A percentile compares a stretch with the other conserved stretches of the same genome.
These are phyloP conservation scores for Tetragonia tetragonoides DNA, from an alignment of 148 eudicot genomes.

Conservation along the genomic window DNA sequence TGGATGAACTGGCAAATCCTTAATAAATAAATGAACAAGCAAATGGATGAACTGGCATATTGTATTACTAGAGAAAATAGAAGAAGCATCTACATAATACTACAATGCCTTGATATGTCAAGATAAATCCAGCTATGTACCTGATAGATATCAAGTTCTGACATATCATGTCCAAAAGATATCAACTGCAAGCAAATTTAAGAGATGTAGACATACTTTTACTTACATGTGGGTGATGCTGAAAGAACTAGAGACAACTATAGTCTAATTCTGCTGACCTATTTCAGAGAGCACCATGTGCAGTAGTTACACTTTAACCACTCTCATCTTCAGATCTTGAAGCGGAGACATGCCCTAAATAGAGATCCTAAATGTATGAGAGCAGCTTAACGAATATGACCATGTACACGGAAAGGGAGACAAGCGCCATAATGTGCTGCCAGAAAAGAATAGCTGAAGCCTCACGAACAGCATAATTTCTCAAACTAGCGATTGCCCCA, in stretches of 20 bases:
- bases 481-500: constrained; percentile 69
- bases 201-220: background rate
- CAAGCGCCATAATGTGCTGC: constrained; percentile 61
- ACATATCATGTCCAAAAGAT: no score
- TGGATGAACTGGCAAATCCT: no score
- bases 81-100: background rate
- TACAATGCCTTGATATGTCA: background rate
- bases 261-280: background rate
- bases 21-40: background rate
- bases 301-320: background rate
- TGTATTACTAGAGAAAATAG: no score
- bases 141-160: no score
- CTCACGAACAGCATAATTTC: constrained; percentile 65
- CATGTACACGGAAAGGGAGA: constrained; percentile 57
- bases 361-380: constrained; percentile 21
- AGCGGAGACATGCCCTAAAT: background rate
- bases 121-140: background rate
- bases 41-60: background rate
- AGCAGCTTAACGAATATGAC: constrained; percentile 52
- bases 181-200: background rate
- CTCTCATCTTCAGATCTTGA: background rate
- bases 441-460: constrained; percentile 68
- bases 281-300: background rate
- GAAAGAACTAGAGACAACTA: background rate
- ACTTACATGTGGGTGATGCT: background rate